Base-by-base conservation (phyloP, 768 basidiomycete genomes). In the Auricularia sp. region DNA sequence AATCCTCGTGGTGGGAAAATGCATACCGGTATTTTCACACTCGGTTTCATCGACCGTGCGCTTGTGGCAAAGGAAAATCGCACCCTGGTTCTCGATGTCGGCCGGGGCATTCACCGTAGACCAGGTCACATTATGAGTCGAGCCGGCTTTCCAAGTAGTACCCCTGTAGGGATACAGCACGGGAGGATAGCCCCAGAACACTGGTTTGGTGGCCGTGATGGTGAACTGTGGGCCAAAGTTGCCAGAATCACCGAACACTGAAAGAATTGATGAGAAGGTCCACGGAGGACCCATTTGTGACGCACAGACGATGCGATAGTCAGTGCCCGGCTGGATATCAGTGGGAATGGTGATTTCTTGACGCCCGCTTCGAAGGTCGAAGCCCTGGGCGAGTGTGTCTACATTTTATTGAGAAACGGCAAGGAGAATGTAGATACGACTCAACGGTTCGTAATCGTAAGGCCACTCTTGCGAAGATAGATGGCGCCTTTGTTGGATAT, bases 191-290 rank as follows among this genome's bases (percentile, higher is more conserved):
- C 47, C 47, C 47, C 47, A 51, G 47, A 51, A 51, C 10, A 18
- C 47, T 12, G 47, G 47, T 21, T 51, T 51, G 18, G 47, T 51
- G 11, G 47, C 68, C 36, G 43, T 67, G 67, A 77, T 76, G 3
- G 64, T 65, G 64, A 78, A 76, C 14, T 36, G 0, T 1, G 67
- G 64, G 69, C 74, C 73, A 58, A 44, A 58, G 58, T 75, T 67
- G n/a, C 72, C 76, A 47, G 75, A 75, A 54, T 75, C 73, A 33
- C 73, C 75, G 42, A 75, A 69, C 23, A 77, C 76, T 78, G 62
- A 3, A 3, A 29, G 54, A 34, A n/a, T 44, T 12, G 14, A 33
- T 34, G 23, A 29, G 8, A 59, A 29, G 8, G 0, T 59, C 4
- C 56, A 33, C 6, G 8, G 11, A 21, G 12, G 10, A 29, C 4